phyloP scores from a whole-genome alignment of 805 yeast genomes.

The Zygosaccharomyces kombuchaensis region DNA sequence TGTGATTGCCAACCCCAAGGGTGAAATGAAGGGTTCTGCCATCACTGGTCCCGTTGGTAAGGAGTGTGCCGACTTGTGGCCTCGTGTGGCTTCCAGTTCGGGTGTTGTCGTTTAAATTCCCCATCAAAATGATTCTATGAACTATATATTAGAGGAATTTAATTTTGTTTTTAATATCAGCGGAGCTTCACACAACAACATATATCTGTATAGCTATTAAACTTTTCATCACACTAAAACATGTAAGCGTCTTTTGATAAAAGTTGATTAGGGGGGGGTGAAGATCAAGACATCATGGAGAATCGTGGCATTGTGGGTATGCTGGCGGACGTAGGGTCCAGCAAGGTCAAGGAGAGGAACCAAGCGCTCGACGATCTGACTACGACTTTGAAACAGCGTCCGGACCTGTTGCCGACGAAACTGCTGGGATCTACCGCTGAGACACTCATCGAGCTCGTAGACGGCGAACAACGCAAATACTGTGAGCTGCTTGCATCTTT shows the following conservation, averaged over 20 bases:
- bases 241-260: not conserved
- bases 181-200: not conserved
- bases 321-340: slow-evolving; percentile 39
- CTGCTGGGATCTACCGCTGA: slow-evolving; percentile 24
- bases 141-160: slow-evolving; percentile 17
- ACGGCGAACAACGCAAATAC: slow-evolving; percentile 36
- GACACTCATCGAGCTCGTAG: slow-evolving; percentile 30
- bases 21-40: slow-evolving; percentile 99
- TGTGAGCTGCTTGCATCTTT: slow-evolving; percentile 8
- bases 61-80: slow-evolving; percentile 99
- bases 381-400: slow-evolving; percentile 24
- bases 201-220: slow-evolving; percentile 14
- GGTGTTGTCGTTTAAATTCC: slow-evolving; percentile 95
- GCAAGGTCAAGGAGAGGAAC: slow-evolving; percentile 51
- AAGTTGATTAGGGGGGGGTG: not conserved
- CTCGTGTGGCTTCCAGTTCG: slow-evolving; percentile 99
- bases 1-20: slow-evolving; percentile 99
- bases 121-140: slow-evolving; percentile 11
- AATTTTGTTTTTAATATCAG: slow-evolving; percentile 16
- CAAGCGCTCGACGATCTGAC: slow-evolving; percentile 45
- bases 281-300: slow-evolving; percentile 11
- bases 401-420: slow-evolving; percentile 22
- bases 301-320: slow-evolving; percentile 9
- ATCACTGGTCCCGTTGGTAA: slow-evolving; percentile 99
- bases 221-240: not conserved